Percentiles rank a stretch among this genome's conserved stretches.
Evolutionary conservation across 2,329 filamentous ascomycete species (phyloP).

Genomic region (Pezicula radicicola): DNA sequence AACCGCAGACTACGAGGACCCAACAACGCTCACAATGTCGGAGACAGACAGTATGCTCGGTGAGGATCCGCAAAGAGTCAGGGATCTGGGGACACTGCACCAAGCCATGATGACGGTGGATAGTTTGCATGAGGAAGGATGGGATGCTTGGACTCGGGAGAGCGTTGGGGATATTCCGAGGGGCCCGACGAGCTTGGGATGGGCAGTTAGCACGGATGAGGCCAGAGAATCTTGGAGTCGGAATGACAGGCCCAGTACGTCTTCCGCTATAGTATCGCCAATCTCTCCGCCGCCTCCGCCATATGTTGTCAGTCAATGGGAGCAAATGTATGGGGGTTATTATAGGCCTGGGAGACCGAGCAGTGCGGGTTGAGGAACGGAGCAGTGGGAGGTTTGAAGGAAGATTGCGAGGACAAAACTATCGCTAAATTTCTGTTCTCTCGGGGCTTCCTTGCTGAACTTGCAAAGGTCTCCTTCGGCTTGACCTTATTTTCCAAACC

Average conservation of each 20-base stretch:
- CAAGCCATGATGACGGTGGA: slow-evolving; percentile 31
- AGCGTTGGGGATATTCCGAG: slow-evolving; percentile 19
- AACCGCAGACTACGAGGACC: neutral
- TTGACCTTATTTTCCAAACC: no score
- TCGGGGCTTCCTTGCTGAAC: no score
- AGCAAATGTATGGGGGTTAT: slow-evolving; percentile 9
- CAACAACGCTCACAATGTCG: slow-evolving; percentile 5
- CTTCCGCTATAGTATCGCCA: neutral
- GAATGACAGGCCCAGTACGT: neutral
- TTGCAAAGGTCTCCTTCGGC: no score
- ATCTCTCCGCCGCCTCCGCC: slow-evolving; percentile 17
- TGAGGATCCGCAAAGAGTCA: slow-evolving; percentile 25
- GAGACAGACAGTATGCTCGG: slow-evolving; percentile 15
- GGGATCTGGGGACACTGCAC: slow-evolving; percentile 24
- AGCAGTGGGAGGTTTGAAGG: neutral
- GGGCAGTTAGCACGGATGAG: slow-evolving; percentile 23
- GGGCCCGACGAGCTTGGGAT: slow-evolving; percentile 25
- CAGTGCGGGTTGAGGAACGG: slow-evolving; percentile 5
- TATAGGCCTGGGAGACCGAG: slow-evolving; percentile 12
- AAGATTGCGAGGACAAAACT: no score
- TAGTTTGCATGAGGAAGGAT: slow-evolving; percentile 21
- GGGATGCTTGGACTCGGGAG: slow-evolving; percentile 24
- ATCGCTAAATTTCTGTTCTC: no score
- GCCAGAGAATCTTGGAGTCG: neutral
- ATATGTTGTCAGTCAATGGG: slow-evolving; percentile 26